Evolutionary conservation across 1,284 basidiomycete species (phyloP).

Genomic region (Cutaneotrichosporon daszewskae): DNA sequence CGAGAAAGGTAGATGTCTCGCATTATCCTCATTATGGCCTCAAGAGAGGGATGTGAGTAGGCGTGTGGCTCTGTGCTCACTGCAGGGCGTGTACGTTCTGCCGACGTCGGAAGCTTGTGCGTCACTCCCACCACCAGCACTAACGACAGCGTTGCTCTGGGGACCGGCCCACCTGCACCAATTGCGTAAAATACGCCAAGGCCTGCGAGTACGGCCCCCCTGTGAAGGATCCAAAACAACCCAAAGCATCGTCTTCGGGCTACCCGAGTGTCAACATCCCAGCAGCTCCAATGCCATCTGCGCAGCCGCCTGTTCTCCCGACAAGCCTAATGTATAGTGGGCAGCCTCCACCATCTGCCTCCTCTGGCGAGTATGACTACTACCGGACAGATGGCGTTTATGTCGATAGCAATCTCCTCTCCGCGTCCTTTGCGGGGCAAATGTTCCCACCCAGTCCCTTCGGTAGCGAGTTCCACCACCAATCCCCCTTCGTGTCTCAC

Average conservation of each 20-base stretch:
- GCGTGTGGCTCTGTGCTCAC: neutral
- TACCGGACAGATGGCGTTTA: no score
- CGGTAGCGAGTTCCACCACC: constrained; percentile 4
- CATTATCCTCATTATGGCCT: constrained; percentile 19
- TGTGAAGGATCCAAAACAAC: constrained; percentile 11
- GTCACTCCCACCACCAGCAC: constrained; percentile 7
- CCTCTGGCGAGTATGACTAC: no score
- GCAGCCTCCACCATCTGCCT: no score
- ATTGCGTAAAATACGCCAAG: constrained; percentile 37
- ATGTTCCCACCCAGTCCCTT: no score
- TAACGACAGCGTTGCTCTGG: constrained; percentile 33
- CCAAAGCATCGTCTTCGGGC: no score
- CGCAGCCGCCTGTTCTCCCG: no score
- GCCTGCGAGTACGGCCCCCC: constrained; percentile 32
- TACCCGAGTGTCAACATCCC: no score
- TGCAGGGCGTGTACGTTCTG: constrained; percentile 40
- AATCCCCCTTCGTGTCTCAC: constrained; percentile 6
- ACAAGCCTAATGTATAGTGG: no score
- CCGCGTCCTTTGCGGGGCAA: no score
- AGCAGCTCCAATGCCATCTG: no score
- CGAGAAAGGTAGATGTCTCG: constrained; percentile 20
- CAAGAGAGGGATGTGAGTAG: constrained; percentile 17
- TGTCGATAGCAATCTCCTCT: no score
- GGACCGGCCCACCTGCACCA: constrained; percentile 31
- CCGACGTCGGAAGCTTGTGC: constrained; percentile 35